Conservation (phyloP, 192 early-diverging fungal genomes). For the Gamsiella multidivaricata region DNA sequence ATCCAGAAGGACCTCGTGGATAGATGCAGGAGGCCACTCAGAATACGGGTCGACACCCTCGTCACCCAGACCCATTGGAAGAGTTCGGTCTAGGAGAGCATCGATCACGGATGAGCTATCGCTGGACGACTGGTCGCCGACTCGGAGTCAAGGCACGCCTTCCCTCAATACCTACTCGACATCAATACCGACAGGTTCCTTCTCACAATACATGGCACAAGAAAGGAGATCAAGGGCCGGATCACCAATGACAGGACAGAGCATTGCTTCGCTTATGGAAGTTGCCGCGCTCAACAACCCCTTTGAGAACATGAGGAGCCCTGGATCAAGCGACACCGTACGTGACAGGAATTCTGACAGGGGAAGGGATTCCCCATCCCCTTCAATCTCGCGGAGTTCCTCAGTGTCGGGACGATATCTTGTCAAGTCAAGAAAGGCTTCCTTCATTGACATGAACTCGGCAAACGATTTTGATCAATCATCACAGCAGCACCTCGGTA, state of each 20-base stretch:
- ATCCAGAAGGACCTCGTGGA: slow-evolving; percentile 54
- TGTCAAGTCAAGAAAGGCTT: slow-evolving; percentile 48
- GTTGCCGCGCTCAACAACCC: slow-evolving; percentile 39
- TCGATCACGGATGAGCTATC: slow-evolving; percentile 51
- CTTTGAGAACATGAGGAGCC: slow-evolving; percentile 46
- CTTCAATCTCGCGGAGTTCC: slow-evolving; percentile 46
- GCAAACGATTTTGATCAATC: slow-evolving; percentile 32
- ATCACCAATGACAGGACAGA: slow-evolving; percentile 43
- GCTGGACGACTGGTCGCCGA: slow-evolving; percentile 42
- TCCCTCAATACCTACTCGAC: slow-evolving; percentile 54
- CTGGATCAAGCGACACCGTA: slow-evolving; percentile 33
- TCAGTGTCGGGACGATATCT: slow-evolving; percentile 49
- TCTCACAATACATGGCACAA: slow-evolving; percentile 46
- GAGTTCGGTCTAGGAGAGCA: slow-evolving; percentile 35
- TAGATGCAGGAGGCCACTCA: slow-evolving; percentile 42
- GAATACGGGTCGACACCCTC: slow-evolving; percentile 46
- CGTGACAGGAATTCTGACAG: slow-evolving; percentile 45
- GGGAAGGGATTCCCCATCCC: slow-evolving; percentile 45
- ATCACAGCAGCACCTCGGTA: slow-evolving; percentile 6
- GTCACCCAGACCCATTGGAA: slow-evolving; percentile 40
- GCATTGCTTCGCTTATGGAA: slow-evolving; percentile 51
- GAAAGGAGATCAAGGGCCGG: slow-evolving; percentile 35
- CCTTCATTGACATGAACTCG: slow-evolving; percentile 47
- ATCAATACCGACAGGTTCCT: slow-evolving; percentile 50
- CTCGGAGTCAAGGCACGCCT: slow-evolving; percentile 28